phyloP scores from a whole-genome alignment of 2,329 filamentous ascomycete species.

The Ophiosphaerella herpotricha region DNA sequence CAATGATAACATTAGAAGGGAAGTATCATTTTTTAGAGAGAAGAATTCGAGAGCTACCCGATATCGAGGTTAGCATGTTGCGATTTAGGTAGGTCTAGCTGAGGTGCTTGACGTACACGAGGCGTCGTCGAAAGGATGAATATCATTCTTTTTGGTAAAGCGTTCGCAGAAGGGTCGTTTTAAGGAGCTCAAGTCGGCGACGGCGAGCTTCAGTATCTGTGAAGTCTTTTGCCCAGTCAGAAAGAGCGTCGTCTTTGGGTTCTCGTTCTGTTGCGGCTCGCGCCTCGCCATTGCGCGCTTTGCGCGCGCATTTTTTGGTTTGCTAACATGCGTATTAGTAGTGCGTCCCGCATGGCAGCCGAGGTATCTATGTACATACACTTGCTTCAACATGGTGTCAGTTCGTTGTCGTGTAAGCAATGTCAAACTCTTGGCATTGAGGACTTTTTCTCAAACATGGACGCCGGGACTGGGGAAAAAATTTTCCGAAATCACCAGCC shows the following conservation, averaged over 20 bases:
- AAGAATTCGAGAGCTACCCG: constrained; percentile 79
- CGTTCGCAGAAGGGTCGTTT: constrained; percentile 84
- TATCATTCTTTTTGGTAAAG: constrained; percentile 95
- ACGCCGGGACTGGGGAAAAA: constrained; percentile 15
- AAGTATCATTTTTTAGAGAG: constrained; percentile 92
- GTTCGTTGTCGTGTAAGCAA: constrained; percentile 11
- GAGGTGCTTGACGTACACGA: constrained; percentile 51
- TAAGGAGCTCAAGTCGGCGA: constrained; percentile 82
- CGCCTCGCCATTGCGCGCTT: constrained; percentile 94
- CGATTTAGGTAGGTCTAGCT: not conserved
- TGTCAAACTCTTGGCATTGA: constrained; percentile 26
- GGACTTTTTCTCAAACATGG: constrained; percentile 21
- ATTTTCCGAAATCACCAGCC: constrained; percentile 6
- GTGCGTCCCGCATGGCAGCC: fast-evolving
- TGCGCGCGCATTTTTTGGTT: constrained; percentile 82
- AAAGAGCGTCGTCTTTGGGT: constrained; percentile 87
- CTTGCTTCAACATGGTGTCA: constrained; percentile 38
- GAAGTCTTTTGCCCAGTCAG: constrained; percentile 86
- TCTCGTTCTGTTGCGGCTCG: constrained; percentile 86
- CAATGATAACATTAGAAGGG: constrained; percentile 80
- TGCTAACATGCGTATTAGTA: constrained; percentile 48
- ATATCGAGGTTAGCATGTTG: constrained; percentile 1
- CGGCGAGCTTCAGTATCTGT: constrained; percentile 78
- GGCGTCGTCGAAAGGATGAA: constrained; percentile 92
- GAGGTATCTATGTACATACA: constrained; percentile 19